phyloP scores from a whole-genome alignment of 306 rosid genomes.

The Crotalaria pallida region DNA sequence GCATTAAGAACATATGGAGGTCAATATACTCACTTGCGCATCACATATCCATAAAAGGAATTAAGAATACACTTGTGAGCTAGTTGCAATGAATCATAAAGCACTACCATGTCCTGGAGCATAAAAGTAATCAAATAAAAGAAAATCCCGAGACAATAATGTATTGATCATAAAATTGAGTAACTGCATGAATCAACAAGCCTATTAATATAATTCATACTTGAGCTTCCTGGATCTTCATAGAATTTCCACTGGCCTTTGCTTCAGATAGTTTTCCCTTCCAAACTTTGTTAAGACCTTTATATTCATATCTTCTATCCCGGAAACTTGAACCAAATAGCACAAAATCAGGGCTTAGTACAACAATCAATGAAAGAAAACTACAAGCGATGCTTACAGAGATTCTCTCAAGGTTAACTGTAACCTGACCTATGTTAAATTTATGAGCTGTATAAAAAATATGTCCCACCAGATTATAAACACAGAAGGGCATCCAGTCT shows the following conservation, averaged over 20 bases:
- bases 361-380: conserved; percentile 12
- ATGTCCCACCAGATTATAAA: neutral
- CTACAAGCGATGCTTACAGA: neutral
- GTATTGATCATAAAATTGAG: conserved; percentile 11
- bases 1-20: conserved; percentile 22
- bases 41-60: conserved; percentile 91
- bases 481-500: neutral
- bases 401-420: neutral
- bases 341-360: conserved; percentile 28
- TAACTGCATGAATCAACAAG: conserved; percentile 31
- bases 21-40: conserved; percentile 82
- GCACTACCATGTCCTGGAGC: conserved; percentile 89
- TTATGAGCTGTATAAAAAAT: conserved; percentile 7
- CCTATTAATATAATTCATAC: conserved; percentile 39
- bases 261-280: conserved; percentile 91
- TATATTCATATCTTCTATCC: conserved; percentile 95
- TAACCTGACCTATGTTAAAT: neutral
- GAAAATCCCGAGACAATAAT: neutral
- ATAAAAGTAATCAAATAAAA: conserved; percentile 29
- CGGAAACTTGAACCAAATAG: conserved; percentile 67
- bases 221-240: conserved; percentile 93
- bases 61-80: conserved; percentile 90
- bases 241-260: conserved; percentile 82
- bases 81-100: conserved; percentile 83
- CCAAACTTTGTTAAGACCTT: conserved; percentile 97